Evolutionary conservation across 2,329 filamentous ascomycete species (phyloP), one percentile per base, ranked within the genome.

Genomic region (Calonectria pseudoreteaudii): DNA sequence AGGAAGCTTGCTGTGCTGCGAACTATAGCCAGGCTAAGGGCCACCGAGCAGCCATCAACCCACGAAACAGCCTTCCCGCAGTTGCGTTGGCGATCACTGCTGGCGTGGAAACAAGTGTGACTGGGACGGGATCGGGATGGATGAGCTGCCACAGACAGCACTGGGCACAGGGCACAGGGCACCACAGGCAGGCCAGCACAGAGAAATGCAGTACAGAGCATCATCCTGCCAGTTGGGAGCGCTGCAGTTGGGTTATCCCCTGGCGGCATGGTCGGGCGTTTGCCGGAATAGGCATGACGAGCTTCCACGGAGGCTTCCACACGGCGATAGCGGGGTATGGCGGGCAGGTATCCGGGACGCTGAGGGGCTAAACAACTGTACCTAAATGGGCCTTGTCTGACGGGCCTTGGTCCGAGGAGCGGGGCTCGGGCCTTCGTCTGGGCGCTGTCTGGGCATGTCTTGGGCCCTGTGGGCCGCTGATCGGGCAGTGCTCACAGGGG

Each of bases 251-350:
- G 73, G 64, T 23, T 38, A 20, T 58, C 50, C 72, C 72, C 66
- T 71, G 68, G 41, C 47, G 53, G 73, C 47, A 41, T 44, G 64
- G 49, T 26, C 73, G 73, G 73, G 68, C 69, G 74, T 76, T 76
- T 80, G 73, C 75, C 79, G 47, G 68, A 80, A 77, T 73, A 58
- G 79, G 79, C 72, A 77, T 77, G 73, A 74, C 60, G 79, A 76
- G 79, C 79, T 80, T 80, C 79, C 73, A 80, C 73, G 62, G 60
- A 75, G 75, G 76, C 78, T 80, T 80, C 79, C 71, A 80, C 73
- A 79, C 74, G 71, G 75, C 64, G 77, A 75, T 80, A 80, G 79
- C 77, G 79, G 79, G 79, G 79, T 80, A 78, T 79, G 34, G 71
- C 77, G 74, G 74, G 71, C 72, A 72, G 74, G 70, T 78, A 79